phyloP scores from a whole-genome alignment of 2,329 filamentous ascomycete genomes.

The Venturia oleaginea region DNA sequence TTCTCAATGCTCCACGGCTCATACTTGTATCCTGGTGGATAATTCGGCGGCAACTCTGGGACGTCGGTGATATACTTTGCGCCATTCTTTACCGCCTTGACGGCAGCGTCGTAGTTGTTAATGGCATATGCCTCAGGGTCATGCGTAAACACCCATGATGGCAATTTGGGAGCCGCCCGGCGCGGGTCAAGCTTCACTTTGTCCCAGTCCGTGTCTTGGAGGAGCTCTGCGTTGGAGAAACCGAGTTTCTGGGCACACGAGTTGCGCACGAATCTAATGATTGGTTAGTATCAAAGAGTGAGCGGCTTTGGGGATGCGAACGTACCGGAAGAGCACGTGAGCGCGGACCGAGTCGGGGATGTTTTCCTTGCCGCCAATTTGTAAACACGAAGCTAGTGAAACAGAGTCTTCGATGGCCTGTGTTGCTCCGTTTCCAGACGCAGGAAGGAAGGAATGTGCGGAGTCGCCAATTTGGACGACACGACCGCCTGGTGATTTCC shows the following conservation, averaged over 20 bases:
- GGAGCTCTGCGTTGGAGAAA: slow-evolving; percentile 10
- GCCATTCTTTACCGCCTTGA: slow-evolving; percentile 33
- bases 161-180: slow-evolving; percentile 39
- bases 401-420: slow-evolving; percentile 41
- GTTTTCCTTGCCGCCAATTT: slow-evolving; percentile 34
- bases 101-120: slow-evolving; percentile 34
- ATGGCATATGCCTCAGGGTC: slow-evolving; percentile 38
- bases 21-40: slow-evolving; percentile 28
- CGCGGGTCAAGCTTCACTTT: slow-evolving; percentile 30
- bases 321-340: slow-evolving; percentile 34
- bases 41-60: slow-evolving; percentile 12
- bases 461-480: slow-evolving; percentile 38
- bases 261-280: slow-evolving; percentile 35
- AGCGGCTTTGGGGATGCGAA: neutral
- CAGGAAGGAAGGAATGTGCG: slow-evolving; percentile 37
- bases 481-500: slow-evolving; percentile 34
- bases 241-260: slow-evolving; percentile 37
- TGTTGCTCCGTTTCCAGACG: slow-evolving; percentile 37
- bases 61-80: slow-evolving; percentile 21
- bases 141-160: slow-evolving; percentile 38
- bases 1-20: slow-evolving; percentile 35
- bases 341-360: slow-evolving; percentile 31
- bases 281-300: neutral
- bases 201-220: slow-evolving; percentile 39
- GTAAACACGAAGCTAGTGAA: slow-evolving; percentile 36